A percentile compares a stretch with the other conserved stretches of the same genome.
Evolutionary conservation across 1,139 yeast species (phyloP).

Genomic region (Suhomyces kunorum): DNA sequence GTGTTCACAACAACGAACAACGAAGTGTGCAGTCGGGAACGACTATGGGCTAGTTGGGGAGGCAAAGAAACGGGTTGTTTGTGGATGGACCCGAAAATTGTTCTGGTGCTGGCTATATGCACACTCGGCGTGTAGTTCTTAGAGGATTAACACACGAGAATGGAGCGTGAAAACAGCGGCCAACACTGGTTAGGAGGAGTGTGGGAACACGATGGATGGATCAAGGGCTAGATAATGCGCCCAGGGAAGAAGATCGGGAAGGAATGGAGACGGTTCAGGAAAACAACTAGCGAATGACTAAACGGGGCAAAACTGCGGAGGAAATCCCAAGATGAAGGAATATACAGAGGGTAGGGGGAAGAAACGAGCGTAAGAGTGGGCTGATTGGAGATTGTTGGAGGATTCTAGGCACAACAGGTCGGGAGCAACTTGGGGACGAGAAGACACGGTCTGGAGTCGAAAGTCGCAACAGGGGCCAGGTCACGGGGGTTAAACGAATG

Average conservation of each 20-base stretch:
- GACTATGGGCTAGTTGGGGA: neutral
- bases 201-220: neutral
- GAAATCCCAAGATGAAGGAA: too few species aligned
- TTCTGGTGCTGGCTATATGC: slow-evolving; percentile 10
- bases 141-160: slow-evolving; percentile 10
- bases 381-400: neutral
- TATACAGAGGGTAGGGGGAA: neutral
- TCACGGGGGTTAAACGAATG: slow-evolving; percentile 10
- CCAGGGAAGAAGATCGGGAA: neutral
- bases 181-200: neutral
- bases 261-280: neutral
- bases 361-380: slow-evolving; percentile 3
- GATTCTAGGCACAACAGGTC: neutral
- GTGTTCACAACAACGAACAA: neutral
- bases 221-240: neutral
- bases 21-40: neutral
- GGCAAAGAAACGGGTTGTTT: slow-evolving; percentile 3
- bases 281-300: neutral
- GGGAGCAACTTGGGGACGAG: neutral
- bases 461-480: neutral
- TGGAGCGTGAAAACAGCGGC: neutral
- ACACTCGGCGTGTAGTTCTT: slow-evolving; percentile 14
- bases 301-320: too few species aligned
- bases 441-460: neutral
- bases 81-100: slow-evolving; percentile 4